Evolutionary conservation across 2,329 filamentous ascomycete species (phyloP).

Genomic region (Madurella mycetomatis): DNA sequence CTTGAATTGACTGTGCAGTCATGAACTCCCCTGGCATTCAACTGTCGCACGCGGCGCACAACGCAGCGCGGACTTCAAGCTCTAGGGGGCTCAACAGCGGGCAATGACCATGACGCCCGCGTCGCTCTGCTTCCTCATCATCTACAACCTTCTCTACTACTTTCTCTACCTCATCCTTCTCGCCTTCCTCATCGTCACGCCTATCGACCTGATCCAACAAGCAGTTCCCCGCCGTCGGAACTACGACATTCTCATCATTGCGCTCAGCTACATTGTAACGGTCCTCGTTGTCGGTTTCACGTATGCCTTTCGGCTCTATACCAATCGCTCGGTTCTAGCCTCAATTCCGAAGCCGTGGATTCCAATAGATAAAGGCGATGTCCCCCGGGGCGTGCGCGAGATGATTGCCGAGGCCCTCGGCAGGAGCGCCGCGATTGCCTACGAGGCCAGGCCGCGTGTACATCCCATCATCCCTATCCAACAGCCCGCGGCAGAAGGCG

Average conservation of each 20-base stretch:
- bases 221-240: conserved; percentile 61
- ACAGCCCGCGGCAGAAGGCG: conserved; percentile 1
- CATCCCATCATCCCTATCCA: conserved; percentile 15
- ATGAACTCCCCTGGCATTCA: conserved; percentile 10
- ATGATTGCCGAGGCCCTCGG: conserved; percentile 70
- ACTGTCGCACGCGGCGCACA: not conserved
- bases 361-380: conserved; percentile 79
- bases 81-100: not conserved
- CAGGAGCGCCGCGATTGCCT: conserved; percentile 76
- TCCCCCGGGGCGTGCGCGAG: conserved; percentile 67
- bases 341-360: conserved; percentile 85
- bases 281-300: conserved; percentile 67
- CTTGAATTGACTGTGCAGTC: conserved; percentile 1
- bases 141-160: conserved; percentile 76
- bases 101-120: conserved; percentile 37
- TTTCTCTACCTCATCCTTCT: conserved; percentile 70
- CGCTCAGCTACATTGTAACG: conserved; percentile 69
- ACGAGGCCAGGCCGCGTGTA: conserved; percentile 67
- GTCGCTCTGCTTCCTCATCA: conserved; percentile 65
- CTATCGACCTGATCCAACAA: conserved; percentile 75
- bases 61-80: conserved; percentile 11
- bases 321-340: conserved; percentile 72
- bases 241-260: conserved; percentile 80
- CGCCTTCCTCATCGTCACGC: conserved; percentile 71
- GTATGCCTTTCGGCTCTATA: conserved; percentile 80